A percentile compares a stretch with the other conserved stretches of the same genome.
phyloP scores from a whole-genome alignment of 805 yeast genomes.

The Candida golubevii region DNA sequence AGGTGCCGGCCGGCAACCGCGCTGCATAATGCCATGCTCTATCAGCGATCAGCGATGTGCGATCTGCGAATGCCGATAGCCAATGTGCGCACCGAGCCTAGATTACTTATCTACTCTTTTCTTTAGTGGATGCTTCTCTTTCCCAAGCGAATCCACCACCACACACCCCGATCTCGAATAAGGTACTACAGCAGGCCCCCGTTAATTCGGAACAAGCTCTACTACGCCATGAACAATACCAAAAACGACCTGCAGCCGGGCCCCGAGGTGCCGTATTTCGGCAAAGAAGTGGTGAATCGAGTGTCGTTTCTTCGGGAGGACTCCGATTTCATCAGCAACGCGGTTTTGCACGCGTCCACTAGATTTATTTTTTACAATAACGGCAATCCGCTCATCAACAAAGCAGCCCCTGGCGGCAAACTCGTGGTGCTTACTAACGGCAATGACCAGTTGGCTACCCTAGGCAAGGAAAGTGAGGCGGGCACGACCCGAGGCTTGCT shows the following conservation, averaged over 20 bases:
- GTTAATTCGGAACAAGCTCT: background rate
- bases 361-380: conserved; percentile 43
- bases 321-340: conserved; percentile 43
- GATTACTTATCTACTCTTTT: no score
- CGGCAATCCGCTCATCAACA: conserved; percentile 31
- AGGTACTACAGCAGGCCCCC: no score
- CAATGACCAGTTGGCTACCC: conserved; percentile 26
- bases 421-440: conserved; percentile 36
- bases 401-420: conserved; percentile 16
- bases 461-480: conserved; percentile 10
- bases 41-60: no score
- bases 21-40: no score
- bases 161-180: no score
- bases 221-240: conserved; percentile 12
- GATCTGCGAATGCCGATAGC: no score
- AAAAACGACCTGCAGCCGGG: background rate
- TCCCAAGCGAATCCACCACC: no score
- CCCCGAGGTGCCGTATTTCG: conserved; percentile 30
- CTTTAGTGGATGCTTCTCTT: no score
- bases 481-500: conserved; percentile 22
- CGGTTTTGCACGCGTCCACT: conserved; percentile 43
- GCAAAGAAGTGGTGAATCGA: conserved; percentile 55
- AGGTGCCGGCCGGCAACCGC: no score
- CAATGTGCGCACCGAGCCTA: no score
- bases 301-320: conserved; percentile 62